Conservation (phyloP, 768 basidiomycete species). For the Astraeus odoratus region DNA sequence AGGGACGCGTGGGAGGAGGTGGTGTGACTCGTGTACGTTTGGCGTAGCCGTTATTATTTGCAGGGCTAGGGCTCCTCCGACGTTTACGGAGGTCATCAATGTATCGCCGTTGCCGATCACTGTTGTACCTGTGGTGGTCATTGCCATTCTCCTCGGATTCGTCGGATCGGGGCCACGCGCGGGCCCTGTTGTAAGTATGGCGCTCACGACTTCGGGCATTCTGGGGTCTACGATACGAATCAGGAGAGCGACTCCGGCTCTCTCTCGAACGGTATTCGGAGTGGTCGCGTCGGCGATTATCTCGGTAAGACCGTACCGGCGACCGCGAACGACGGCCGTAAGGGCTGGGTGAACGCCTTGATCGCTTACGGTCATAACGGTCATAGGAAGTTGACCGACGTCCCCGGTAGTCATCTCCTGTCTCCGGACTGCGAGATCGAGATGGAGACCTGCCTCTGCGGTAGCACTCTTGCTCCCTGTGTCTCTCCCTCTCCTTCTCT, state of each 20-base stretch:
- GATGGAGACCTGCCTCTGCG: conserved; percentile 22
- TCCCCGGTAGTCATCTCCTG: conserved; percentile 17
- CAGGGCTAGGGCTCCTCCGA: conserved; percentile 30
- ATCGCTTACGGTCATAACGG: conserved; percentile 19
- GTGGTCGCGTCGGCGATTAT: conserved; percentile 10
- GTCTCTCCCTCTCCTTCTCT: conserved; percentile 19
- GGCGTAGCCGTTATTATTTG: conserved; percentile 12
- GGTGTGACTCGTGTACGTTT: conserved; percentile 51
- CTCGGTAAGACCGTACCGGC: conserved; percentile 23
- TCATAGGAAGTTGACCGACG: conserved; percentile 28
- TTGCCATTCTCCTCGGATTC: conserved; percentile 41
- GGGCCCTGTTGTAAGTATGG: conserved; percentile 17
- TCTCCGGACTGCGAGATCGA: conserved; percentile 29
- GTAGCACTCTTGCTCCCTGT: conserved; percentile 21
- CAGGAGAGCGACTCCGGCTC: conserved; percentile 26
- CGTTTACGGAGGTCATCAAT: conserved; percentile 33
- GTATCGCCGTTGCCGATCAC: conserved; percentile 16
- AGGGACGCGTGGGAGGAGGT: conserved; percentile 15
- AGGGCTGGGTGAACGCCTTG: conserved; percentile 40
- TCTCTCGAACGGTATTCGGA: conserved; percentile 19
- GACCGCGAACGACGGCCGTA: conserved; percentile 43
- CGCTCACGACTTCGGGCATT: conserved; percentile 6
- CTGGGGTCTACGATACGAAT: conserved; percentile 11
- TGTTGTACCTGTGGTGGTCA: conserved; percentile 21
- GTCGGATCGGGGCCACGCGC: conserved; percentile 44